Percentiles rank a stretch among this genome's conserved stretches.
Conservation (phyloP, 2,329 filamentous ascomycete genomes). For the Lasiodiplodia theobromae region DNA sequence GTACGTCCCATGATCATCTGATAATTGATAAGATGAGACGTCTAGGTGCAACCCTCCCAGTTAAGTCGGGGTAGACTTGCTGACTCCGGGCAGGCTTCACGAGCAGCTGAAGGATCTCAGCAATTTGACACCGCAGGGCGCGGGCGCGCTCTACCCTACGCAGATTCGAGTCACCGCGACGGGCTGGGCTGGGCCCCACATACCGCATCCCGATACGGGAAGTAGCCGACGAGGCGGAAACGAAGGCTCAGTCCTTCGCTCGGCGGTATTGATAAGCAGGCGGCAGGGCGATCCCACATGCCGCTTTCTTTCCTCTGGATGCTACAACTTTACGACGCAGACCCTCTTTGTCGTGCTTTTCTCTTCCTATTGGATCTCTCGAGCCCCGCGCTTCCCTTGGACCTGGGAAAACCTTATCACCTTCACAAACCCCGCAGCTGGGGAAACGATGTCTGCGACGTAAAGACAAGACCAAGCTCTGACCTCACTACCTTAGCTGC, state of each 20-base stretch:
- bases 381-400: background rate
- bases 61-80: background rate
- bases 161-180: conserved; percentile 5
- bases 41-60: background rate
- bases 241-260: background rate
- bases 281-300: conserved; percentile 6
- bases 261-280: conserved; percentile 21
- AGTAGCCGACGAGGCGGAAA: background rate
- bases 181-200: background rate
- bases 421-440: background rate
- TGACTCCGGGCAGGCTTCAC: background rate
- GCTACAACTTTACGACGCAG: background rate
- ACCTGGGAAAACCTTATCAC: background rate
- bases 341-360: background rate
- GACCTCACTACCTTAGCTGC: background rate
- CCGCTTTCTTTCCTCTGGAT: background rate
- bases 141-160: no score
- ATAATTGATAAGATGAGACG: background rate
- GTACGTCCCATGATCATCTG: conserved; percentile 9
- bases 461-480: background rate
- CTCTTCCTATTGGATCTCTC: background rate
- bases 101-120: background rate
- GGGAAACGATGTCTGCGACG: background rate
- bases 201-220: conserved; percentile 9
- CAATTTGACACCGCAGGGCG: conserved; percentile 12